Conservation (phyloP, 192 early-diverging fungal genomes). For the Radiomyces spectabilis region DNA sequence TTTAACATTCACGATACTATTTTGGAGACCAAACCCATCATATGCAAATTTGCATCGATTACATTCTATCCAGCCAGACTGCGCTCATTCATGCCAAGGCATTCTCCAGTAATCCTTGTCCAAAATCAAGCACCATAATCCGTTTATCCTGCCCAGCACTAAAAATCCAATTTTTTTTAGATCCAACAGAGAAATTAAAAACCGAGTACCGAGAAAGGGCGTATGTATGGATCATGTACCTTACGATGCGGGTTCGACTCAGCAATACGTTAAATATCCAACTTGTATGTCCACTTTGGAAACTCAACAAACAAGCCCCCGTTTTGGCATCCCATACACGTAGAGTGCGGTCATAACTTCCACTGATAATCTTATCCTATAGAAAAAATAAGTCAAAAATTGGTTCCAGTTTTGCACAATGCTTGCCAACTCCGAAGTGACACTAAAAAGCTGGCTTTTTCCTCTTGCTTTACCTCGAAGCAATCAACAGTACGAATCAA, state of each 20-base stretch:
- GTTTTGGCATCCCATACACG: conserved; percentile 87
- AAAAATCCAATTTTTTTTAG: neutral
- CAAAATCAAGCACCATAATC: conserved; percentile 37
- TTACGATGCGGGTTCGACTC: conserved; percentile 57
- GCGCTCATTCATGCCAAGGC: no score
- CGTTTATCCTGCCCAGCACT: conserved; percentile 29
- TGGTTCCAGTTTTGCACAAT: no score
- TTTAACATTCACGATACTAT: no score
- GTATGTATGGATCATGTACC: conserved; percentile 26
- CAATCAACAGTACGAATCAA: conserved; percentile 81
- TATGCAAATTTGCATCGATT: no score
- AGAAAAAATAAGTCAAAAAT: neutral
- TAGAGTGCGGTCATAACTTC: conserved; percentile 88
- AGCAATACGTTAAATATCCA: conserved; percentile 96
- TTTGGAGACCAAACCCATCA: no score
- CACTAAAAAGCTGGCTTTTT: no score
- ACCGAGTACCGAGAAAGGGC: neutral
- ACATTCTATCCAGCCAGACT: no score
- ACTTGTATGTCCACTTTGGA: conserved; percentile 64
- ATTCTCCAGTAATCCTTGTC: no score
- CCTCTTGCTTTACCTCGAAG: conserved; percentile 42
- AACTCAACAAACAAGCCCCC: conserved; percentile 60
- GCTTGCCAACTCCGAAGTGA: no score
- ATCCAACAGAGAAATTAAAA: no score
- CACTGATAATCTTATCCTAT: conserved; percentile 65